Evolutionary conservation across 805 yeast species (phyloP).

Genomic region (Saccharomycopsis sp.): DNA sequence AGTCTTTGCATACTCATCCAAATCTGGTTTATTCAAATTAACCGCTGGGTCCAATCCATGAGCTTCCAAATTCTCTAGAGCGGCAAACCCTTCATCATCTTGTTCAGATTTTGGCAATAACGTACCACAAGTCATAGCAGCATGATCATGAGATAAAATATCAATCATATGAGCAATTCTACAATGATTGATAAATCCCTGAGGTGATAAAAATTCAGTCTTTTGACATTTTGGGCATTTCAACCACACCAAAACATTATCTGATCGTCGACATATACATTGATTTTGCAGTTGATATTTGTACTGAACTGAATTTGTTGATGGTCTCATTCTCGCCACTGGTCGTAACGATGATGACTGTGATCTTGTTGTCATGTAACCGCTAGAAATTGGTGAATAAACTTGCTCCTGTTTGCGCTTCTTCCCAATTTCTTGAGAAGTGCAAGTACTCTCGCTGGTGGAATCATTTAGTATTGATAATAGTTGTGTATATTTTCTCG

Average conservation of each 20-base stretch:
- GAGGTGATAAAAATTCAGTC: constrained; percentile 68
- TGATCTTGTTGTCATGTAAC: constrained; percentile 40
- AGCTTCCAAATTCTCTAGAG: constrained; percentile 31
- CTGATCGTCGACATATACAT: constrained; percentile 60
- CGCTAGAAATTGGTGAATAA: constrained; percentile 21
- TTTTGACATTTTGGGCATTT: constrained; percentile 64
- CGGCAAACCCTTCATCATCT: constrained; percentile 43
- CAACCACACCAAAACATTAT: constrained; percentile 61
- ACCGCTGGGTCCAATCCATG: constrained; percentile 20
- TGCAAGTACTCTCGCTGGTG: constrained; percentile 22
- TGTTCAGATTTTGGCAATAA: constrained; percentile 49
- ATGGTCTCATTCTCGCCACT: constrained; percentile 21
- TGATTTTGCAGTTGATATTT: constrained; percentile 30
- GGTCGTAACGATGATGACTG: constrained; percentile 34
- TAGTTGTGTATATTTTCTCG: constrained; percentile 35
- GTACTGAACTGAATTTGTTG: constrained; percentile 25
- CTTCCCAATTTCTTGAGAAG: background rate
- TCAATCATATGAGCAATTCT: constrained; percentile 68
- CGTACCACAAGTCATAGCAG: constrained; percentile 62
- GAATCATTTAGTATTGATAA: constrained; percentile 17
- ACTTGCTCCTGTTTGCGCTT: constrained; percentile 9
- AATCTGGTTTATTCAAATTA: constrained; percentile 14
- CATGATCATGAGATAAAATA: constrained; percentile 65
- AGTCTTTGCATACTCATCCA: constrained; percentile 12
- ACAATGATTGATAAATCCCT: constrained; percentile 73